Conservation (phyloP, 192 early-diverging fungal genomes). For the Coemansia sp. region DNA sequence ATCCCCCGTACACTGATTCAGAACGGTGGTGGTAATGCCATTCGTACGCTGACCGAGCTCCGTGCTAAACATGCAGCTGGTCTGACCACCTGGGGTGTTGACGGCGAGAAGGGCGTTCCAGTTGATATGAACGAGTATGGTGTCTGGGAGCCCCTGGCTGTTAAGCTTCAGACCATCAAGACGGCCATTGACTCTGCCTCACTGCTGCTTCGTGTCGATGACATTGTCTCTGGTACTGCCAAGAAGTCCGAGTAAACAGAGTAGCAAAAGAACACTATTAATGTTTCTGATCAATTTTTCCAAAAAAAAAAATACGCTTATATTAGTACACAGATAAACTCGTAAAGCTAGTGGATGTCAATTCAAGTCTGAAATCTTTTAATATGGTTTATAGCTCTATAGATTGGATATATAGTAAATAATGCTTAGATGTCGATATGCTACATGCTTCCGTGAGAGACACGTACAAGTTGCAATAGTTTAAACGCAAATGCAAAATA, state of each 20-base stretch:
- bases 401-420: no score
- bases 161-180: slow-evolving; percentile 99
- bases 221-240: slow-evolving; percentile 81
- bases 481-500: no score
- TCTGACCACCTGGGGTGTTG: slow-evolving; percentile 89
- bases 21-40: slow-evolving; percentile 99
- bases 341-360: no score
- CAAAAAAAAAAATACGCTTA: no score
- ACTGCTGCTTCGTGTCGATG: slow-evolving; percentile 84
- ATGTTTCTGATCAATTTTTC: neutral
- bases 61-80: slow-evolving; percentile 93
- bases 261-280: neutral
- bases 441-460: no score
- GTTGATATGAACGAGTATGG: slow-evolving; percentile 98
- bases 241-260: slow-evolving; percentile 30
- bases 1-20: slow-evolving; percentile 98
- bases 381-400: no score
- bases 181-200: slow-evolving; percentile 96
- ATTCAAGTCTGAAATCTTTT: no score
- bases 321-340: no score
- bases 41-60: slow-evolving; percentile 90
- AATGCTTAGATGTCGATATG: no score
- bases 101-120: slow-evolving; percentile 86
- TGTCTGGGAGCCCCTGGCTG: slow-evolving; percentile 98
- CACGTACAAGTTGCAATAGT: no score